These are phyloP conservation scores for Leucocoprinus sp. DNA, from an alignment of 768 basidiomycete genomes.

Conservation along the genomic window DNA sequence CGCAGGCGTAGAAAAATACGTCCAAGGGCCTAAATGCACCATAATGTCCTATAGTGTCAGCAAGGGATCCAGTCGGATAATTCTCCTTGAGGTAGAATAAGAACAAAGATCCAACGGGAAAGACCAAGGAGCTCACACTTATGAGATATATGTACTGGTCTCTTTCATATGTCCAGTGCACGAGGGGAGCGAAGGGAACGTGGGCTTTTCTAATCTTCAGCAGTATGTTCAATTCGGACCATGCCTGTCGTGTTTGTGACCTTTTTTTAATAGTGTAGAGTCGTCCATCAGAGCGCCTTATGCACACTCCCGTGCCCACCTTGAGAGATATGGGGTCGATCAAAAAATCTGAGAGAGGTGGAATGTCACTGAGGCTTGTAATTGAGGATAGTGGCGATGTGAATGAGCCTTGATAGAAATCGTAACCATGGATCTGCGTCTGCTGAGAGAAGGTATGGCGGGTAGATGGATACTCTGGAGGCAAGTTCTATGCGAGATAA, in stretches of 20 bases:
- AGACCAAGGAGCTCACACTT: slow-evolving; percentile 1
- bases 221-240: slow-evolving; percentile 8
- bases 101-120: too few species aligned
- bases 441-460: neutral
- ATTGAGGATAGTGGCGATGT: neutral
- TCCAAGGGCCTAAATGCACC: slow-evolving; percentile 28
- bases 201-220: neutral
- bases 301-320: neutral
- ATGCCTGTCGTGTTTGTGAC: slow-evolving; percentile 5
- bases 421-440: neutral
- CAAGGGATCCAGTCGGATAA: slow-evolving; percentile 23
- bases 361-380: neutral
- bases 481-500: neutral
- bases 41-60: slow-evolving; percentile 22
- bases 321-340: neutral
- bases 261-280: slow-evolving; percentile 7
- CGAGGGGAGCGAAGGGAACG: neutral
- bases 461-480: neutral
- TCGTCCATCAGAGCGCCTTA: slow-evolving; percentile 8
- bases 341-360: slow-evolving; percentile 3
- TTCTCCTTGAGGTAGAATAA: slow-evolving; percentile 21
- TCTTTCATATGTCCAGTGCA: slow-evolving; percentile 4
- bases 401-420: neutral
- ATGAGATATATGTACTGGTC: slow-evolving; percentile 5
- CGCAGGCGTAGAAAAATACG: slow-evolving; percentile 36